Base-by-base conservation (phyloP, 306 rosid genomes). In the Sophora flavescens region DNA sequence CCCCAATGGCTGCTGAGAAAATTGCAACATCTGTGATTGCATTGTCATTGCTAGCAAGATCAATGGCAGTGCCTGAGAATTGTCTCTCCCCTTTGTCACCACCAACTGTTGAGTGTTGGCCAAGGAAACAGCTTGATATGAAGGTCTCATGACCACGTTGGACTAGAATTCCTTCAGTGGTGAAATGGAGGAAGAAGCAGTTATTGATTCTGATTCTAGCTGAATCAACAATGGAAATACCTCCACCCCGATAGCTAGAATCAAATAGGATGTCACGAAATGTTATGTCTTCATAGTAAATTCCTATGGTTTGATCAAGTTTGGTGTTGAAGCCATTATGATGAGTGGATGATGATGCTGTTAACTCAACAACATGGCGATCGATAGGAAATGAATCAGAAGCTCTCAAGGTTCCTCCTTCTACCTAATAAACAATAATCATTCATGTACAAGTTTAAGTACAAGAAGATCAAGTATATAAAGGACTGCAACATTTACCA, bases 231-330 rank as follows among this genome's bases (percentile, higher is more conserved):
- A 87, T n/a, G 72, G 74, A 82, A 53, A 89, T 64, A 1, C 91
- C 93, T 77, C 93, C 93, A 17, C 88, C 89, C 44, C 74, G 68
- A 28, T 68, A 83, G 78, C 89, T 58, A 0, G 95, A 90, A 78
- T 90, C 95, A 15, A 90, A 90, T 60, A 86, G 86, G 0, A 88
- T 74, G 78, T 86, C 92, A 1, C 87, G 41, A 16, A 90, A 90
- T 10, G 92, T 90, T 77, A 88, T 88, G 82, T 88, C 96, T 78
- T 90, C 92, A 16, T 88, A 90, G 83, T 78, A 72, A 48, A 84
- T 83, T 5, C 22, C 22, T 22, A 22, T 22, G 22, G 22, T 22
- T 22, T 22, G 22, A 22, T 22, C 22, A 22, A 22, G 22, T 22
- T 22, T 22, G 22, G 22, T 22, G 22, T 22, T 22, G 22, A 22